Evolutionary conservation across 345 rosid genomes (phyloP), one percentile per base, ranked within the genome.

Genomic region (Euphorbia pulcherrima): DNA sequence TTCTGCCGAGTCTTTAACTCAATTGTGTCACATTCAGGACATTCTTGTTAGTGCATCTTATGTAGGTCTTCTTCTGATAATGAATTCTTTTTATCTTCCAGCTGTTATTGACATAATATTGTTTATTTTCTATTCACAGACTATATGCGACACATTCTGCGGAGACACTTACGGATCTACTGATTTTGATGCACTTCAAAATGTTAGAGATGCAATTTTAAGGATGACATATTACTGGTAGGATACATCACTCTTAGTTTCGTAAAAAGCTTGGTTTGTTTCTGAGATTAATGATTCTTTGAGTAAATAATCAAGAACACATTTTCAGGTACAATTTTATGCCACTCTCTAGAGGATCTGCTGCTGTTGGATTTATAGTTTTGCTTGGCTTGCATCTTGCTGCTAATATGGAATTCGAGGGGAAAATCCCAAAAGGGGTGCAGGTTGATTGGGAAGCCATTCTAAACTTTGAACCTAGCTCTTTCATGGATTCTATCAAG

Each of bases 161-260:
- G 90, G 96, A 55, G 98, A 90, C 74, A 86, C 63, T 51, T 85
- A 82, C 60, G 94, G 90, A 37, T 85, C 92, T 37, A 72, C 86
- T n/a, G 85, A 90, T 68, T 79, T 89, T 47, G 67, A 67, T 27
- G 75, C 68, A 29, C 88, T 93, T 37, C 88, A 80, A 79, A 84
- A 83, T 69, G 86, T 89, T 74, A 87, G 84, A 76, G 87, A 83
- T 47, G 80, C 97, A 69, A 86, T 90, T 74, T 78, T 90, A 72
- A 92, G 90, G 85, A 85, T 93, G 92, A 79, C 99, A 17, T 93
- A 90, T 73, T 93, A 93, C 88, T 93, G 97, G 99, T 93, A 90
- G 60, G 53, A 27, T 41, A 60, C 26, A 30, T 13, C 16, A 62
- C 57, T 29, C 21, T 64, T 20, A n/a, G 7, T 33, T 65, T 41